Evolutionary conservation across 176 grass and related monocot species (phyloP), one percentile per base, ranked within the genome.

Genomic region (Pharus latifolius): DNA sequence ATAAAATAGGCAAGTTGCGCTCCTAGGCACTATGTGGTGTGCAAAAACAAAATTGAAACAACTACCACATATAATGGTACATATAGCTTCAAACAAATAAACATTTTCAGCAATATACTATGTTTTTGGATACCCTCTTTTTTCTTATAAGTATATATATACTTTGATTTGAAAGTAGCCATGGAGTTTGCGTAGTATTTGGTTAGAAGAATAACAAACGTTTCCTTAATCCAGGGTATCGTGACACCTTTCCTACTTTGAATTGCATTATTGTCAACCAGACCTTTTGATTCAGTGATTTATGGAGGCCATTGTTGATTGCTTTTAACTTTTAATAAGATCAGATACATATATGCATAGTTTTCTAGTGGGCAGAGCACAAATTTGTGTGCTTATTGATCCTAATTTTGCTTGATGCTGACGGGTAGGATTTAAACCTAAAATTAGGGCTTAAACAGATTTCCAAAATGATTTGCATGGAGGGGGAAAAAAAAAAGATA

Each of bases 41-140:
- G 76, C 15, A 37, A 55, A 83, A 76, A 83, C 48, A 46, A 72
- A 72, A 28, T 60, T 73, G 32, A 66, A 23, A 16, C 56, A 20
- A 35, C 72, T 67, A n/a, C 68, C 82, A 52, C 44, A 55, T 61
- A n/a, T n/a, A n/a, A n/a, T n/a, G n/a, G n/a, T n/a, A n/a, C n/a
- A n/a, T n/a, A n/a, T n/a, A n/a, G n/a, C n/a, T n/a, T n/a, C n/a
- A n/a, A n/a, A n/a, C n/a, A n/a, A n/a, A 26, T 50, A 44, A 25
- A 7, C 7, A 37, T 56, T 65, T 73, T 67, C 61, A 75, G 59
- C 66, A 57, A 78, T 35, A 40, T 16, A 60, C 45, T 17, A 67
- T 32, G 20, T 67, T 53, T 79, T 50, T 17, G 0, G 0, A 0
- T 2, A 24, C 28, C n/a, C n/a, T 70, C 9, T 46, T 46, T 53